Evolutionary conservation across 345 rosid genomes (phyloP).

Genomic region (Balakata baccata): DNA sequence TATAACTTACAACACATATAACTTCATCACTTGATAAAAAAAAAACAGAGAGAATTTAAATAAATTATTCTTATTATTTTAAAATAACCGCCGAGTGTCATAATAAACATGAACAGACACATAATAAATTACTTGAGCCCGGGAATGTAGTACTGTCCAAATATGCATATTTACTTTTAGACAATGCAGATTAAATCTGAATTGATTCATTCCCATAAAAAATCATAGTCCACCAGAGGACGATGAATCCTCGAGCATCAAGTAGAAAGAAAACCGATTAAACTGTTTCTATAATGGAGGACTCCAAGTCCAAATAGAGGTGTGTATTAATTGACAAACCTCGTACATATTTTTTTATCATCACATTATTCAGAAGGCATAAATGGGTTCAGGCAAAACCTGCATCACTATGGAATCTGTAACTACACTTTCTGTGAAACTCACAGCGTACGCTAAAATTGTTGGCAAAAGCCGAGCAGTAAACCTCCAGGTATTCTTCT

Average conservation of each 20-base stretch:
- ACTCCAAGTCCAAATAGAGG: not conserved
- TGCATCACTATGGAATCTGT: constrained; percentile 10
- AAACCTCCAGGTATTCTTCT: constrained; percentile 3
- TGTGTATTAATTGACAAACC: not conserved
- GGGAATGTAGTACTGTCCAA: too few relatives aligned
- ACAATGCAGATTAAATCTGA: not conserved
- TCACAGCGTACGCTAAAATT: not conserved
- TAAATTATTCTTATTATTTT: too few relatives aligned
- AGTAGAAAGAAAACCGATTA: not conserved
- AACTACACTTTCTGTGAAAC: constrained; percentile 6
- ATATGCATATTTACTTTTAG: not conserved
- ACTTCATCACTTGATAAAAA: too few relatives aligned
- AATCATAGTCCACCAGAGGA: not conserved
- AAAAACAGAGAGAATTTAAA: too few relatives aligned
- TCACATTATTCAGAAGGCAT: constrained; percentile 10
- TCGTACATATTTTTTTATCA: not conserved
- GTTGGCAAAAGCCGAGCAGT: not conserved
- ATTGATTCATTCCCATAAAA: not conserved
- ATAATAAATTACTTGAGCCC: too few relatives aligned
- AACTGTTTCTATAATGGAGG: not conserved
- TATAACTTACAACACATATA: too few relatives aligned
- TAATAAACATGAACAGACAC: too few relatives aligned
- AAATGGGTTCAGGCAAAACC: constrained; percentile 2
- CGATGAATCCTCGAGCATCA: too few relatives aligned
- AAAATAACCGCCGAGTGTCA: too few relatives aligned